Evolutionary conservation across 768 basidiomycete species (phyloP), one percentile per base, ranked within the genome.

Genomic region (Psilocybe cyanescens): DNA sequence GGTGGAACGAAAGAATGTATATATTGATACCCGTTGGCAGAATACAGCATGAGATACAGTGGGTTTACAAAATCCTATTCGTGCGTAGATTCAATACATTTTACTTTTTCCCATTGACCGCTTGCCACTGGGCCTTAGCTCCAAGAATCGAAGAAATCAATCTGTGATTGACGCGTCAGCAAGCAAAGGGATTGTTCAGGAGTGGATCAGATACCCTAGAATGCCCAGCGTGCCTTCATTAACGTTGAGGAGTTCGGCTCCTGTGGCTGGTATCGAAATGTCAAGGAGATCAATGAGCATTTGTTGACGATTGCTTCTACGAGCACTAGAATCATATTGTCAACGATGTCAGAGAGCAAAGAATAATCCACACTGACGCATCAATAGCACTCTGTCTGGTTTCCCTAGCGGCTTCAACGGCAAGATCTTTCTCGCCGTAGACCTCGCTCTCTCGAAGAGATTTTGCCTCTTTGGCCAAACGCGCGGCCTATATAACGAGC

Each of bases 191-290:
- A 35, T n/a, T 16, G 17, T 11, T 17, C 3, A 28, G 24, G 2
- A 14, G 30, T 54, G 41, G 24, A 4, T 49, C 54, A 73, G 70
- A 50, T 62, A 97, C 94, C 97, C 97, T 64, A 92, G 82, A 60
- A 92, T 79, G 57, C 97, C 97, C 30, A 97, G 76, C 17, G 86
- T 70, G 28, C 97, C 96, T 62, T 99, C 97, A 70, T 90, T 94
- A 65, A 96, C 67, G 65, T 84, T 83, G 64, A 88, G 81, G 55
- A 92, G 77, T 14, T 90, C 92, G 44, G 95, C 82, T 60, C 84
- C 90, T 17, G 89, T 88, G 6, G 94, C 91, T 4, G 97, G 97
- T 68, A 96, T 87, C 88, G 90, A 96, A 60, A 95, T 75, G 72
- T 99, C 97, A 60, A 95, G 79, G 17, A 86, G 70, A 73, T 99